phyloP scores from a whole-genome alignment of 1,139 yeast species.

The Kodamaea plutei region DNA sequence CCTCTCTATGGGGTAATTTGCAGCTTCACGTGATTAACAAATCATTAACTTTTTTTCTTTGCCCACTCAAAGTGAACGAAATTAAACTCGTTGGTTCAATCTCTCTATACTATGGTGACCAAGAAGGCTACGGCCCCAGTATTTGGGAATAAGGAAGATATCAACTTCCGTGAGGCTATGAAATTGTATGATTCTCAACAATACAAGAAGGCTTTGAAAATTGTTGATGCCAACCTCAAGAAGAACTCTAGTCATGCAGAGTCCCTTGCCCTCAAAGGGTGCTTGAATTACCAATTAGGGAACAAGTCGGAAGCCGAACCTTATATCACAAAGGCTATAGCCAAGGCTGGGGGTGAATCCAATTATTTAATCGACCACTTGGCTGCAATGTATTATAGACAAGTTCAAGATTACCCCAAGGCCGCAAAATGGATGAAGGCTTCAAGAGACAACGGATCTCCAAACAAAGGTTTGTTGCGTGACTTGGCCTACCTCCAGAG shows the following conservation, averaged over 20 bases:
- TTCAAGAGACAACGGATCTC: conserved; percentile 77
- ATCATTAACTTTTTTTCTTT: too few species aligned
- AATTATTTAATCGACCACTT: conserved; percentile 79
- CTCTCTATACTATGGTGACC: conserved; percentile 21
- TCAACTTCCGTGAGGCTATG: conserved; percentile 75
- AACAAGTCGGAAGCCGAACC: conserved; percentile 63
- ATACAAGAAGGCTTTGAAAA: conserved; percentile 79
- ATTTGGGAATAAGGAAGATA: conserved; percentile 54
- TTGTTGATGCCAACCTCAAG: conserved; percentile 72
- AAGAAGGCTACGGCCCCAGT: conserved; percentile 29
- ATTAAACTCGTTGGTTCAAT: too few species aligned
- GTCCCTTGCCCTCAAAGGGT: conserved; percentile 80
- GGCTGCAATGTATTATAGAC: conserved; percentile 78
- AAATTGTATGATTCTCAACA: conserved; percentile 79
- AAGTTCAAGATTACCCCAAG: conserved; percentile 63
- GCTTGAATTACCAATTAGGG: conserved; percentile 51
- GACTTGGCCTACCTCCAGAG: conserved; percentile 79
- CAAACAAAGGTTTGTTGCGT: conserved; percentile 73
- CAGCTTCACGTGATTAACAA: too few species aligned
- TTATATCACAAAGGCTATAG: conserved; percentile 57
- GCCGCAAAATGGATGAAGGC: conserved; percentile 78
- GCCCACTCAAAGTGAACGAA: too few species aligned
- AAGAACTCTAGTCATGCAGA: conserved; percentile 76
- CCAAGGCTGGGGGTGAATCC: conserved; percentile 40
- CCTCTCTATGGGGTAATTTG: too few species aligned